A percentile compares a stretch with the other conserved stretches of the same genome.
Evolutionary conservation across 1,139 yeast genomes (phyloP).

Genomic region (Taphrina communis): DNA sequence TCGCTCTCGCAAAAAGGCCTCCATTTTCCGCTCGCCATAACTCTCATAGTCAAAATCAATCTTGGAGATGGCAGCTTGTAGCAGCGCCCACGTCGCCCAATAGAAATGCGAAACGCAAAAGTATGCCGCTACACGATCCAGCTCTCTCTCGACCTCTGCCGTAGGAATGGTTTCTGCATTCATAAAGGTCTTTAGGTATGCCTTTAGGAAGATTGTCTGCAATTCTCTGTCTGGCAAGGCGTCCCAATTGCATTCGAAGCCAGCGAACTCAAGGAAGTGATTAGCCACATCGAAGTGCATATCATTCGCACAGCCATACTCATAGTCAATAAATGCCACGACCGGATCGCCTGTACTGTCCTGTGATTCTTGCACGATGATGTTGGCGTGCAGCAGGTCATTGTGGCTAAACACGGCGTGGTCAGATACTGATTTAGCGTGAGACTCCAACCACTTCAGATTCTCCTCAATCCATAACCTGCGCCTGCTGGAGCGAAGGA

Average conservation of each 20-base stretch:
- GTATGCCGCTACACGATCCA: conserved; percentile 14
- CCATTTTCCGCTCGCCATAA: conserved; percentile 27
- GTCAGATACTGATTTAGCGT: conserved; percentile 21
- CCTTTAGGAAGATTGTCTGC: conserved; percentile 19
- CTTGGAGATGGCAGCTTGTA: conserved; percentile 71
- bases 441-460: conserved; percentile 3
- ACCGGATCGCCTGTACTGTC: neutral
- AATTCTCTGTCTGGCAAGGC: conserved; percentile 17
- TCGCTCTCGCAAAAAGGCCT: conserved; percentile 19
- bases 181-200: conserved; percentile 24
- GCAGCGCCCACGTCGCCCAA: conserved; percentile 76
- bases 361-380: conserved; percentile 46
- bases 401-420: conserved; percentile 40
- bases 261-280: conserved; percentile 88
- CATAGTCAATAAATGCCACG: conserved; percentile 75
- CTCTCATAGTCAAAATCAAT: conserved; percentile 73
- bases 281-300: conserved; percentile 85
- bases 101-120: conserved; percentile 26
- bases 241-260: conserved; percentile 67
- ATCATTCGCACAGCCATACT: conserved; percentile 80
- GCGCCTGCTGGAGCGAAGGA: conserved; percentile 19
- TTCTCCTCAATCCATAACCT: conserved; percentile 17
- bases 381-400: conserved; percentile 36
- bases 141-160: conserved; percentile 3
- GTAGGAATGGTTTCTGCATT: neutral